Evolutionary conservation across 2,329 filamentous ascomycete genomes (phyloP).

Genomic region (Phaeoacremonium minimum): DNA sequence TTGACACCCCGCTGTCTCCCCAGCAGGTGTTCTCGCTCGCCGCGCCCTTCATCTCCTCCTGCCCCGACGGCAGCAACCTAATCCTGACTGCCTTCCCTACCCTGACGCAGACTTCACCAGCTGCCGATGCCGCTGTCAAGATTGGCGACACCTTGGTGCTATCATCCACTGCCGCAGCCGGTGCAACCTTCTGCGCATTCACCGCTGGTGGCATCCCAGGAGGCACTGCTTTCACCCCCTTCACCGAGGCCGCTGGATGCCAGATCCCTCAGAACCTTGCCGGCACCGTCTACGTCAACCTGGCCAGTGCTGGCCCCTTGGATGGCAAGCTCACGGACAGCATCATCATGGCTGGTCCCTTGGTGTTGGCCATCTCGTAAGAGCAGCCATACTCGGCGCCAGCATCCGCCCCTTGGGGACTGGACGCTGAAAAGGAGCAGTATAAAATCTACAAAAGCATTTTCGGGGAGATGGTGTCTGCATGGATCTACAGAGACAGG

Average conservation of each 20-base stretch:
- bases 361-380: constrained; percentile 51
- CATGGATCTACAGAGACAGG: background rate
- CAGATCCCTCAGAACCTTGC: constrained; percentile 56
- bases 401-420: background rate
- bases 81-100: constrained; percentile 60
- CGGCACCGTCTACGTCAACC: constrained; percentile 64
- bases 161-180: constrained; percentile 42
- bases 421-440: background rate
- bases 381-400: constrained; percentile 1
- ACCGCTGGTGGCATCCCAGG: constrained; percentile 55
- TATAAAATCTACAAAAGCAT: background rate
- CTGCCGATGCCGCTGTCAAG: constrained; percentile 30
- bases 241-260: constrained; percentile 53
- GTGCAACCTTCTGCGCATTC: constrained; percentile 61
- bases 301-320: constrained; percentile 50
- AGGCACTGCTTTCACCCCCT: constrained; percentile 55
- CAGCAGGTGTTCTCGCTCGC: constrained; percentile 70
- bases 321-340: constrained; percentile 53
- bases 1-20: constrained; percentile 66
- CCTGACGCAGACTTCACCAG: constrained; percentile 44
- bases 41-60: constrained; percentile 66
- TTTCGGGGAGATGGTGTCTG: constrained; percentile 6
- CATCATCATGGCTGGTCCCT: constrained; percentile 62
- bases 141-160: constrained; percentile 41
- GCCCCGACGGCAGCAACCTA: constrained; percentile 62